phyloP scores from a whole-genome alignment of 805 yeast species.

The Metschnikowia lunata region DNA sequence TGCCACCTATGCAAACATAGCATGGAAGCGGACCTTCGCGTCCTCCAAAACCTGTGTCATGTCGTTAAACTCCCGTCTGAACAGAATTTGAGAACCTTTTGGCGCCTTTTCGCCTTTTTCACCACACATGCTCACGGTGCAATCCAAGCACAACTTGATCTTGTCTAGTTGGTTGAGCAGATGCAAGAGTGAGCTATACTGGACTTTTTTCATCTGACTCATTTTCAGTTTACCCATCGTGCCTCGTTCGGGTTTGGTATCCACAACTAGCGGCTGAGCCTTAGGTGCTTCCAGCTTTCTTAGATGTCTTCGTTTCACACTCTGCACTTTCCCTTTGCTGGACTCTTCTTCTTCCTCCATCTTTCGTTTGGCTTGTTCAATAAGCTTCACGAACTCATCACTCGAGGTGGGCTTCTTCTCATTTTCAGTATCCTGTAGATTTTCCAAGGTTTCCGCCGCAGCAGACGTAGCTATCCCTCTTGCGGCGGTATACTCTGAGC shows the following conservation, averaged over 20 bases:
- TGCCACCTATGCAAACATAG: too few relatives aligned
- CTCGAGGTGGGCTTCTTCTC: constrained; percentile 4
- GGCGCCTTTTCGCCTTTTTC: constrained; percentile 19
- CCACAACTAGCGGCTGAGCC: constrained; percentile 1
- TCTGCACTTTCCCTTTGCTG: neutral
- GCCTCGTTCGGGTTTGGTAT: neutral
- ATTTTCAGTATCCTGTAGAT: constrained; percentile 3
- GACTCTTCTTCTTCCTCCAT: constrained; percentile 6
- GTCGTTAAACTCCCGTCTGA: constrained; percentile 19
- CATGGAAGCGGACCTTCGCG: constrained; percentile 10
- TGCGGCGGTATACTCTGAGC: neutral
- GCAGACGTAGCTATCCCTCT: constrained; percentile 9
- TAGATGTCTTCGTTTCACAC: constrained; percentile 7
- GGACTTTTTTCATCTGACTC: constrained; percentile 22
- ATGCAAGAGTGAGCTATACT: constrained; percentile 18
- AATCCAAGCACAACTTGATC: constrained; percentile 29
- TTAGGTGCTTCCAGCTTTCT: constrained; percentile 6
- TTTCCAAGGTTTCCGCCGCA: constrained; percentile 9
- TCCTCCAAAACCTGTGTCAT: constrained; percentile 19
- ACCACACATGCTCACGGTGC: constrained; percentile 23
- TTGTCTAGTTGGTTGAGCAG: constrained; percentile 23
- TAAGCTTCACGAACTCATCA: constrained; percentile 15
- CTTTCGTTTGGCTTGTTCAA: constrained; percentile 14
- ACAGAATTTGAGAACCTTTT: constrained; percentile 20
- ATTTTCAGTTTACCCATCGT: constrained; percentile 1